Percentiles rank a stretch among this genome's conserved stretches.
phyloP scores from a whole-genome alignment of 2,329 filamentous ascomycete genomes.

The Sclerotiophoma versabilis region DNA sequence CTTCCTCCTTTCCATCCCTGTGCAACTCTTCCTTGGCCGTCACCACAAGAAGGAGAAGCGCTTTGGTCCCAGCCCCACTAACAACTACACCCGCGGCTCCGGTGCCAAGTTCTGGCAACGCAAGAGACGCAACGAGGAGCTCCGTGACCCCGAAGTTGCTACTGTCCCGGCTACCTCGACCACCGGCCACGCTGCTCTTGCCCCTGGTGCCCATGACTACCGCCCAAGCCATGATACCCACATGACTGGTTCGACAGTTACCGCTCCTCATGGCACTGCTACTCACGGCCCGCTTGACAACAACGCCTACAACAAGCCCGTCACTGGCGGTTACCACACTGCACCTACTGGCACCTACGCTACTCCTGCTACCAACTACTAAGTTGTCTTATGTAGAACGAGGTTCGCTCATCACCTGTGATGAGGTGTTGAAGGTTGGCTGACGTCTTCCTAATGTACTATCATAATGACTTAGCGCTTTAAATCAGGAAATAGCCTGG shows the following conservation, averaged over 20 bases:
- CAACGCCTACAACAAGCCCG: constrained; percentile 45
- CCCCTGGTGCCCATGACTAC: constrained; percentile 42
- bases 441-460: constrained; percentile 4
- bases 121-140: constrained; percentile 46
- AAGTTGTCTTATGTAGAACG: too few species aligned
- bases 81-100: constrained; percentile 71
- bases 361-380: constrained; percentile 40
- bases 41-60: constrained; percentile 78
- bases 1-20: constrained; percentile 74
- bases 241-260: constrained; percentile 59
- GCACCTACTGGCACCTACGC: constrained; percentile 52
- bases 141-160: constrained; percentile 53
- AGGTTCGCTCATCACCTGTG: too few species aligned
- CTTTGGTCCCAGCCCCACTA: constrained; percentile 69
- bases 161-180: constrained; percentile 13
- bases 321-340: constrained; percentile 55
- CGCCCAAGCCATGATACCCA: constrained; percentile 58
- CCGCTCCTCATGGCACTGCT: constrained; percentile 36
- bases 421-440: constrained; percentile 3
- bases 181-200: constrained; percentile 27
- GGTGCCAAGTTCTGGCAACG: constrained; percentile 58
- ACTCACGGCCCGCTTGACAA: constrained; percentile 10
- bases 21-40: constrained; percentile 72
- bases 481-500: constrained; percentile 12
- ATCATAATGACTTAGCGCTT: constrained; percentile 17